phyloP scores from a whole-genome alignment of 1,139 yeast genomes.

The Suhomyces maxii region DNA sequence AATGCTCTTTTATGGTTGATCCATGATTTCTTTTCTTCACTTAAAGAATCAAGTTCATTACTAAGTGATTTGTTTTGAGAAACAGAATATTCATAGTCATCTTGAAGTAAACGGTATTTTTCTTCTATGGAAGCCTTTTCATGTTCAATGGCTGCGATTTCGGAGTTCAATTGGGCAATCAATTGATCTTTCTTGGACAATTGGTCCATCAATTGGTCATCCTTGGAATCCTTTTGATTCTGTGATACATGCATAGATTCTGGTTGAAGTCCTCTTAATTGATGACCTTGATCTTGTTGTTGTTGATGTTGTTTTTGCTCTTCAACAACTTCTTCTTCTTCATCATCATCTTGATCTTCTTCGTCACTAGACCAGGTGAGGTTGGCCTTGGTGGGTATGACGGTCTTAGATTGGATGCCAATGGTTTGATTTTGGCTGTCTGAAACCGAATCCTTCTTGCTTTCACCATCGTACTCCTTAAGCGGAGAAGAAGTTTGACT shows the following conservation, averaged over 20 bases:
- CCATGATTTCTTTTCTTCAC: conserved; percentile 16
- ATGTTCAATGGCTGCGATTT: conserved; percentile 15
- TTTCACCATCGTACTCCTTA: neutral
- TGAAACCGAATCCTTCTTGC: conserved; percentile 10
- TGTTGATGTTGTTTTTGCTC: no score
- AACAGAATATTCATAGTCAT: conserved; percentile 24
- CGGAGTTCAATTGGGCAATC: conserved; percentile 33
- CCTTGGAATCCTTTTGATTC: neutral
- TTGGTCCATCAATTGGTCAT: conserved; percentile 22
- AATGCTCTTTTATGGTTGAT: neutral
- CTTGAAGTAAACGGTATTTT: conserved; percentile 22
- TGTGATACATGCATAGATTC: neutral
- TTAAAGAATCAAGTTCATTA: conserved; percentile 24
- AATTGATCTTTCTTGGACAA: conserved; percentile 41
- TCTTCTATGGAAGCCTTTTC: conserved; percentile 21
- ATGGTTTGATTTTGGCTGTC: conserved; percentile 32
- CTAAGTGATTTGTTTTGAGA: conserved; percentile 26
- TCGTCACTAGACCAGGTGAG: conserved; percentile 84
- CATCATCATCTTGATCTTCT: conserved; percentile 48
- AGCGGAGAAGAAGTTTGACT: conserved; percentile 3
- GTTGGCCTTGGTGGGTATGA: conserved; percentile 75
- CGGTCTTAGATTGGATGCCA: conserved; percentile 58
- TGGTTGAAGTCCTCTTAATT: no score
- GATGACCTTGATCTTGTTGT: no score
- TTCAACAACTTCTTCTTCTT: neutral